phyloP scores from a whole-genome alignment of 2,329 filamentous ascomycete genomes.

The Dactylonectria estremocensis region DNA sequence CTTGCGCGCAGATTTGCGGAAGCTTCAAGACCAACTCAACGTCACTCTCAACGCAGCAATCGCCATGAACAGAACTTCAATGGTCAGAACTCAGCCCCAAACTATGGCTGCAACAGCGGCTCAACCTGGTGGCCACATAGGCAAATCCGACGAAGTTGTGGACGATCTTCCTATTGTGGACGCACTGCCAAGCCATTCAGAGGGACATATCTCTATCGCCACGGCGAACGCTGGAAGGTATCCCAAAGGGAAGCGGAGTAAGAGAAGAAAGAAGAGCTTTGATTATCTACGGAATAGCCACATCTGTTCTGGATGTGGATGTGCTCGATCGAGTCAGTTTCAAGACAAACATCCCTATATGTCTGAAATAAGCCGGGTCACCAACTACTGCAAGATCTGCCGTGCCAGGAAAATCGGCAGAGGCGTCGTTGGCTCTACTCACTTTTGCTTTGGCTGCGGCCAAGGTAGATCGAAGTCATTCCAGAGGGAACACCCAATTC shows the following conservation, averaged over 20 bases:
- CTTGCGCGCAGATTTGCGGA: conserved; percentile 44
- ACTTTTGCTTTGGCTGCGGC: conserved; percentile 62
- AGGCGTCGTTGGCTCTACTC: conserved; percentile 46
- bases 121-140: neutral
- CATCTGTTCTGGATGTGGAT: conserved; percentile 56
- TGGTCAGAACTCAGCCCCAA: conserved; percentile 3
- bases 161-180: neutral
- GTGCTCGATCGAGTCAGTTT: conserved; percentile 53
- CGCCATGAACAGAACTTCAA: conserved; percentile 17
- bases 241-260: neutral
- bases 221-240: neutral
- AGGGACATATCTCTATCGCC: neutral
- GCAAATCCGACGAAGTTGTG: neutral
- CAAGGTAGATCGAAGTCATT: conserved; percentile 58
- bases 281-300: conserved; percentile 46
- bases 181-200: neutral
- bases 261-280: conserved; percentile 40
- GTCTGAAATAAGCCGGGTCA: conserved; percentile 40
- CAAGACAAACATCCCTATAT: conserved; percentile 53
- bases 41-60: conserved; percentile 48
- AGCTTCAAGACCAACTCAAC: conserved; percentile 51
- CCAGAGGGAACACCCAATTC: conserved; percentile 48
- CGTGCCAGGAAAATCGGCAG: conserved; percentile 46
- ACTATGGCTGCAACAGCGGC: conserved; percentile 4
- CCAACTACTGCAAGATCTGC: conserved; percentile 56